Evolutionary conservation across 2,329 filamentous ascomycete genomes (phyloP), one percentile per base, ranked within the genome.

Genomic region (Phyllosticta ampelicida): DNA sequence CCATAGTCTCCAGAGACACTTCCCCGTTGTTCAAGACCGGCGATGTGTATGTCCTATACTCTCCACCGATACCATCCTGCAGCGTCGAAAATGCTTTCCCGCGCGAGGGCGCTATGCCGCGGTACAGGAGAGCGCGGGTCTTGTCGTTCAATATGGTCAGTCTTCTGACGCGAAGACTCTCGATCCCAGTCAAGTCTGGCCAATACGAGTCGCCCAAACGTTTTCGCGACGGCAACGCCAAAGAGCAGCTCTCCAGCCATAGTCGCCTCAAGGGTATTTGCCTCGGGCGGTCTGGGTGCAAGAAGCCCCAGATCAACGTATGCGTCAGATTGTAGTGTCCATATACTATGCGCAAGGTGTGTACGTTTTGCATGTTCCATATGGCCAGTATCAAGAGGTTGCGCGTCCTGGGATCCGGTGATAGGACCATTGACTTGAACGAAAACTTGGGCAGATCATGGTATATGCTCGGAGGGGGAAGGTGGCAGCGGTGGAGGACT

Each of bases 211-310:
- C 49, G 51, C 51, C 56, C 18, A 61, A 36, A 1, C 63, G 53
- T 2, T 64, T 62, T 36, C 9, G 30, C 29, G 29, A 36, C 5
- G 61, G 59, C 11, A 62, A 55, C 1, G 67, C 65, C 49, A 75
- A 63, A 16, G 69, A 70, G 59, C 73, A 75, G 55, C 71, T 75
- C 56, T 78, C 76, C 3, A 78, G 65, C 76, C 76, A 78, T 5
- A 78, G 67, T 55, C 67, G 72, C 10, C 71, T 67, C 13, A 77
- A 60, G 2, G 68, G 68, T 8, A 65, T 61, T 18, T 61, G 61
- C 1, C 66, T 65, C 10, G 65, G 61, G 18, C 71, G 62, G 2
- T 57, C 20, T 13, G 64, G 63, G 50, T 73, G 67, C 26, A 78
- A 68, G 60, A 77, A 71, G 26, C 71, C 71, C 2, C 70, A 62